These are phyloP conservation scores for Eimeria maxima DNA, from an alignment of 169 alveolate species.

Conservation along the genomic window DNA sequence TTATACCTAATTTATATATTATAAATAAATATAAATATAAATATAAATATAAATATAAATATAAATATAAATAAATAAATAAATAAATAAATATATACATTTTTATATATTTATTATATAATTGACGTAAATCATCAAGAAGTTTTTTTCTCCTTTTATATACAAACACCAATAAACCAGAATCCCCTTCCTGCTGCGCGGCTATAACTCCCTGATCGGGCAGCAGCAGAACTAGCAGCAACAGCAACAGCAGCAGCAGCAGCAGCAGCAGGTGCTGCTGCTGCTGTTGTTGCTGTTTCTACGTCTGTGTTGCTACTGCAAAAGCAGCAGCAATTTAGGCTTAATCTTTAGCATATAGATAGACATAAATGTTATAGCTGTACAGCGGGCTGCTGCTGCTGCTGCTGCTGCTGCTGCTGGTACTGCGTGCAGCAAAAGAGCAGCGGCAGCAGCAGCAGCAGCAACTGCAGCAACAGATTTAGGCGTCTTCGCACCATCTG, in stretches of 20 bases:
- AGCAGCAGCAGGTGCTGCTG: background rate
- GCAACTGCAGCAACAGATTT: background rate
- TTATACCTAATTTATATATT: too few species aligned
- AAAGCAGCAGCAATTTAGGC: background rate
- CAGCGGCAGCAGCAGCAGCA: background rate
- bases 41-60: background rate
- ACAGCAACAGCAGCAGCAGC: background rate
- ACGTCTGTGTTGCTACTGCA: background rate
- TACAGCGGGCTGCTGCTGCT: too few species aligned
- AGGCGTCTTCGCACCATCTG: constrained; percentile 97
- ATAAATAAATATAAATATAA: background rate
- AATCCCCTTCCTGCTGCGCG: too few species aligned
- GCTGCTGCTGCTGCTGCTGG: constrained; percentile 9
- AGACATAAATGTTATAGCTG: background rate
- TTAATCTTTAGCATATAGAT: background rate
- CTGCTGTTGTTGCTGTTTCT: background rate
- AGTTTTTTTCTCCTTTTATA: background rate
- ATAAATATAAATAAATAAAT: too few species aligned
- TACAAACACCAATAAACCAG: background rate
- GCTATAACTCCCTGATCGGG: too few species aligned
- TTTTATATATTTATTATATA: too few species aligned
- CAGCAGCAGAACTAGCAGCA: too few species aligned
- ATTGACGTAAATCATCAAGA: background rate
- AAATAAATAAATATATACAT: background rate
- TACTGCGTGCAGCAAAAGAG: too few species aligned